Evolutionary conservation across 192 early-diverging fungal genomes (phyloP), one percentile per base, ranked within the genome.

Genomic region (Coemansia sp.): DNA sequence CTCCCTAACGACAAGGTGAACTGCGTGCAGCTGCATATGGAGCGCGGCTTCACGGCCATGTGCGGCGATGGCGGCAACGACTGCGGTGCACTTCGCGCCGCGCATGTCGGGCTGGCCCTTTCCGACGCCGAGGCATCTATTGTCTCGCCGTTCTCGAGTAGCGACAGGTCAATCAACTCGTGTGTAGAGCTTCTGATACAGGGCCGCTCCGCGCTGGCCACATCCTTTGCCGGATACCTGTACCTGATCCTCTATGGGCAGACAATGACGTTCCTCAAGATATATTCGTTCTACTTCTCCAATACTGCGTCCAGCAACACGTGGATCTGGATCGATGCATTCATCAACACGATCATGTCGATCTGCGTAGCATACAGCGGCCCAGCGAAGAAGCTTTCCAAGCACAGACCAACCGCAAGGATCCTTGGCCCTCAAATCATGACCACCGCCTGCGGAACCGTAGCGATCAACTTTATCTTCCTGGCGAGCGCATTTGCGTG

Each of bases 1-100:
- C 85, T 86, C 60, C 92, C 92, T 38, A 83, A 86, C 58, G 88
- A 90, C 65, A 93, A 93, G 73, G 87, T 92, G 23, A 66, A 82
- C 34, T 92, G 90, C 72, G 88, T 92, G 46, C 80, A 88, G 58
- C 72, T 88, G 39, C 91, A 92, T 64, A 92, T 93, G 90, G 88
- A 88, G 63, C 84, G 82, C 34, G 87, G 83, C n/a, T 87, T 93
- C 60, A 89, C 90, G 18, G 91, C 88, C 52, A 94, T 94, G 92
- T 90, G 90, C 72, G 92, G 92, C 51, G 92, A 94, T 64, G 92
- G 92, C 73, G 91, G 91, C 44, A 94, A 94, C 66, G 92, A 94
- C 69, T 90, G 89, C 62, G 91, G 90, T 24, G 92, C 92, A n/a
- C 79, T 94, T 51, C 89, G 91, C 46, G 90, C 91, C 8, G 87